Percentiles rank a stretch among this genome's conserved stretches.
phyloP scores from a whole-genome alignment of 805 yeast species.

The Teunomyces funiuensis region DNA sequence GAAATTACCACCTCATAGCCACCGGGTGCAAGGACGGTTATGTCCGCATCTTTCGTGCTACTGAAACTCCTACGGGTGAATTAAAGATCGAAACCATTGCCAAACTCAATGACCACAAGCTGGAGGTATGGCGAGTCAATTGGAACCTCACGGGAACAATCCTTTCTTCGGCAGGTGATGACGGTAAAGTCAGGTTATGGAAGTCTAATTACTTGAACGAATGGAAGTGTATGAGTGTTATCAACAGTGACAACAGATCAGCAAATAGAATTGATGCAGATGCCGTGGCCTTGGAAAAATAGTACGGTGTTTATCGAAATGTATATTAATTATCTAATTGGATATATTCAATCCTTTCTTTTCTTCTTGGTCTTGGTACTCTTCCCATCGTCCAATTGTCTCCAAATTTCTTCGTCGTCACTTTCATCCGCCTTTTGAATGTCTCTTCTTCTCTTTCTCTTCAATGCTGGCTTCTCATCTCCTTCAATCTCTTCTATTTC shows the following conservation, averaged over 20 bases:
- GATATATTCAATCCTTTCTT: slow-evolving; percentile 6
- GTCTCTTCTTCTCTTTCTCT: slow-evolving; percentile 24
- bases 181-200: slow-evolving; percentile 90
- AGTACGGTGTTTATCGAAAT: neutral
- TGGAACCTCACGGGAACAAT: slow-evolving; percentile 96
- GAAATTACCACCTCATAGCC: slow-evolving; percentile 83
- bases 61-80: slow-evolving; percentile 38
- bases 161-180: slow-evolving; percentile 91
- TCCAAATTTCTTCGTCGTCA: slow-evolving; percentile 41
- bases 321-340: slow-evolving; percentile 6
- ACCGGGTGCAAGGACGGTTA: slow-evolving; percentile 95
- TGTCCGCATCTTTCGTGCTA: slow-evolving; percentile 79
- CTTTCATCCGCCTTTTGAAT: slow-evolving; percentile 24
- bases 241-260: slow-evolving; percentile 23
- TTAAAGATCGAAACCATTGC: slow-evolving; percentile 59
- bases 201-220: slow-evolving; percentile 81
- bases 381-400: slow-evolving; percentile 34
- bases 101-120: slow-evolving; percentile 71
- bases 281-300: neutral
- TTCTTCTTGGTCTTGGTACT: slow-evolving; percentile 33
- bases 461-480: slow-evolving; percentile 10
- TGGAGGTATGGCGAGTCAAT: slow-evolving; percentile 93
- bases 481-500: slow-evolving; percentile 27
- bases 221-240: slow-evolving; percentile 89
- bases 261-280: neutral